Evolutionary conservation across 768 basidiomycete species (phyloP).

Genomic region (Boletus tomentosulus): DNA sequence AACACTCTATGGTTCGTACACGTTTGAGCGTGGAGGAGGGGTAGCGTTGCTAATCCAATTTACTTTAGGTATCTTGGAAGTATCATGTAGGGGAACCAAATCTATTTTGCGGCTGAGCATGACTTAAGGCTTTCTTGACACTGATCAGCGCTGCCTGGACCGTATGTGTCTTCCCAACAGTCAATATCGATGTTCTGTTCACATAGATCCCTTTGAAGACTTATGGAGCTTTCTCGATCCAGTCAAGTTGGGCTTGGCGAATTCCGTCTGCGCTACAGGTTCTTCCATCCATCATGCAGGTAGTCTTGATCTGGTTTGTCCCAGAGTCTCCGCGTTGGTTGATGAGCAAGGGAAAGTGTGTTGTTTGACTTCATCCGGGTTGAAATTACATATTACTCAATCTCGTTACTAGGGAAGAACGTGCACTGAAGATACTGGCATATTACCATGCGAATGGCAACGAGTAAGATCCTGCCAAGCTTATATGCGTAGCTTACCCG

Average conservation of each 20-base stretch:
- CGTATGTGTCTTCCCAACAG: background rate
- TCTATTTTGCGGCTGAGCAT: background rate
- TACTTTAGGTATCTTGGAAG: constrained; percentile 29
- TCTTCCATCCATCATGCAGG: constrained; percentile 9
- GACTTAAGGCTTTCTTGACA: background rate
- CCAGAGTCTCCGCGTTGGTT: constrained; percentile 40
- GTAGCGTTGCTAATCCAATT: background rate
- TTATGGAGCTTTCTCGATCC: constrained; percentile 14
- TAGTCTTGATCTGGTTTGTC: constrained; percentile 20
- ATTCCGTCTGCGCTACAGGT: constrained; percentile 15
- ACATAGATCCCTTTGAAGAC: constrained; percentile 2
- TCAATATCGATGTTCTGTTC: background rate
- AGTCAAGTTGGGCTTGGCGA: constrained; percentile 16
- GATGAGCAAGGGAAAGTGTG: constrained; percentile 33
- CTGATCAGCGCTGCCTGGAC: constrained; percentile 61
- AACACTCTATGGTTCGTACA: constrained; percentile 39
- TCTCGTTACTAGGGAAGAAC: constrained; percentile 22
- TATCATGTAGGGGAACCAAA: constrained; percentile 25
- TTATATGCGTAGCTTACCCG: background rate
- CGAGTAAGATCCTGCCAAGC: background rate
- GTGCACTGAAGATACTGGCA: constrained; percentile 34
- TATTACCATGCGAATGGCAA: constrained; percentile 7
- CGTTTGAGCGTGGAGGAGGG: constrained; percentile 4
- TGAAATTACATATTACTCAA: background rate
- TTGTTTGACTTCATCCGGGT: background rate